phyloP scores from a whole-genome alignment of 73 alveolate species.

The Paramecium tetraurelia region DNA sequence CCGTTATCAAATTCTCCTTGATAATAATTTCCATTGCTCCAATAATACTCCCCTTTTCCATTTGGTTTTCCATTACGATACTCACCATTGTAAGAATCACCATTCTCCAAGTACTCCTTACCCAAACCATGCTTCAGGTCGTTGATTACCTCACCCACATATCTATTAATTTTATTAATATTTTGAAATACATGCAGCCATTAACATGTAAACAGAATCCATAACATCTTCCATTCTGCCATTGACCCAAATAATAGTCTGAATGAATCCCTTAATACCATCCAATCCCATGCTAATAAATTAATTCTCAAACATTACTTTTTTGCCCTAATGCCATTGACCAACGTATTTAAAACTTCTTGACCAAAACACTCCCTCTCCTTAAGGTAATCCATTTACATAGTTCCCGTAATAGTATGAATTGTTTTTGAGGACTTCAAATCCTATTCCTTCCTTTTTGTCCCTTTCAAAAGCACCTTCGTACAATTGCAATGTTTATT shows the following conservation, averaged over 20 bases:
- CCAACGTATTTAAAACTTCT: slow-evolving; percentile 67
- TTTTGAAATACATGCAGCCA: slow-evolving; percentile 65
- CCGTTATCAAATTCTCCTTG: slow-evolving; percentile 56
- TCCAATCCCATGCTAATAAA: slow-evolving; percentile 73
- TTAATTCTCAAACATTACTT: background rate
- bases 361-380: slow-evolving; percentile 65
- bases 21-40: slow-evolving; percentile 44
- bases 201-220: slow-evolving; percentile 62
- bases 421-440: slow-evolving; percentile 62
- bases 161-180: background rate
- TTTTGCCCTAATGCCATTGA: slow-evolving; percentile 72
- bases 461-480: slow-evolving; percentile 49
- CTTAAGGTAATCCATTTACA: slow-evolving; percentile 72
- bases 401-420: slow-evolving; percentile 75
- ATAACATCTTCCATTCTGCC: slow-evolving; percentile 68
- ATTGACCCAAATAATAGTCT: slow-evolving; percentile 66
- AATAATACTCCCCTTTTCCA: slow-evolving; percentile 77
- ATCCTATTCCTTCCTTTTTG: slow-evolving; percentile 69
- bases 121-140: slow-evolving; percentile 66
- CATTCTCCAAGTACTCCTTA: slow-evolving; percentile 68
- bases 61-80: slow-evolving; percentile 77
- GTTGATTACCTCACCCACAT: slow-evolving; percentile 78
- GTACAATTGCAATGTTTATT: background rate
- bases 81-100: slow-evolving; percentile 75
- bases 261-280: slow-evolving; percentile 61